A percentile compares a stretch with the other conserved stretches of the same genome.
These are phyloP conservation scores for Tetrahymena elliotti DNA, from an alignment of 73 alveolate species.

Conservation along the genomic window DNA sequence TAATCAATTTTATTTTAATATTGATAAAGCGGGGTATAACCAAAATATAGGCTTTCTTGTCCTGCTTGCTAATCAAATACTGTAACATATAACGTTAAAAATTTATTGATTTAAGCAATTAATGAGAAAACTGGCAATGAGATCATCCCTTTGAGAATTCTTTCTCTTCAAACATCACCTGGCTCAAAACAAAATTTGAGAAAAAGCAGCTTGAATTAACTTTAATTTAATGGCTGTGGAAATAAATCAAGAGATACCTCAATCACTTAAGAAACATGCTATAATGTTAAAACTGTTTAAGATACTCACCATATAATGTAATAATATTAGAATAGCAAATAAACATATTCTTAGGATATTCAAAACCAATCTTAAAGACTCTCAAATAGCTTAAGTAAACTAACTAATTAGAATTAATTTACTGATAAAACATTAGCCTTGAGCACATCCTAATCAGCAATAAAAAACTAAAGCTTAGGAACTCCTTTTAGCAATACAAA, in stretches of 20 bases:
- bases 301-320: background rate
- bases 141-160: background rate
- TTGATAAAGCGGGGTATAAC: background rate
- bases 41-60: background rate
- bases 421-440: background rate
- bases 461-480: background rate
- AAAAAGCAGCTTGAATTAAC: background rate
- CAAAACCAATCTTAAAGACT: background rate
- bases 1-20: background rate
- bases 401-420: background rate
- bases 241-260: background rate
- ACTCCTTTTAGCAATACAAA: background rate
- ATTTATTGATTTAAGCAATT: background rate
- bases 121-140: background rate
- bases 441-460: background rate
- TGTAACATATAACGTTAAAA: background rate
- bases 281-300: background rate
- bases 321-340: no score
- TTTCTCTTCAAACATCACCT: background rate
- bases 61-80: background rate
- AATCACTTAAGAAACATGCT: background rate
- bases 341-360: background rate
- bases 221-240: background rate
- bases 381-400: background rate
- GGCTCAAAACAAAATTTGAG: background rate